These are phyloP conservation scores for Pseudophaeomoniella oleicola DNA, from an alignment of 2,329 filamentous ascomycete species.

Conservation along the genomic window DNA sequence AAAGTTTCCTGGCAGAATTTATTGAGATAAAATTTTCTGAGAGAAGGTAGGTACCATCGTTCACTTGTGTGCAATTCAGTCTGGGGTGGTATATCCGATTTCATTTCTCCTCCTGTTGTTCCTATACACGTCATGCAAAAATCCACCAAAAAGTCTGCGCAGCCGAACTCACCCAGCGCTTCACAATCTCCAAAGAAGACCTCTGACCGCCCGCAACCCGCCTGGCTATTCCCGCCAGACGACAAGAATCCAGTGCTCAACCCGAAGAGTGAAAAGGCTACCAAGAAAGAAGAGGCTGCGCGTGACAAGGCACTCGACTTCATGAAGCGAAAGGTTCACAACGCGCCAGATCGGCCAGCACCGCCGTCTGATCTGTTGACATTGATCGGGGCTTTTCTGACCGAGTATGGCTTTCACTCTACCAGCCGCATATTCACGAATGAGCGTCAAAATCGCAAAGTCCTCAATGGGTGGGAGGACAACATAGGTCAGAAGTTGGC, in stretches of 20 bases:
- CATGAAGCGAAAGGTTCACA: slow-evolving; percentile 6
- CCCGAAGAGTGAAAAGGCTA: slow-evolving; percentile 7
- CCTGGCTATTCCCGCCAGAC: slow-evolving; percentile 11
- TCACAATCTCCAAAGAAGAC: slow-evolving; percentile 11
- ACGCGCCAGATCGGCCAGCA: slow-evolving; percentile 12
- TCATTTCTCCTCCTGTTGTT: too few relatives aligned
- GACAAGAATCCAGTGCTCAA: slow-evolving; percentile 11
- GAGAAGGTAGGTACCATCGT: too few relatives aligned
- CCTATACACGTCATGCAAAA: too few relatives aligned
- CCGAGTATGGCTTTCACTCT: slow-evolving; percentile 47
- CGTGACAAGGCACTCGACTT: slow-evolving; percentile 8
- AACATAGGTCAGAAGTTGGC: slow-evolving; percentile 13
- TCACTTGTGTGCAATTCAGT: too few relatives aligned
- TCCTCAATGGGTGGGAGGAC: slow-evolving; percentile 30
- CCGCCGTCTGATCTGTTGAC: slow-evolving; percentile 50
- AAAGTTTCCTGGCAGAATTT: too few relatives aligned
- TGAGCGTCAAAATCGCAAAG: slow-evolving; percentile 35
- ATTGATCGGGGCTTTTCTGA: slow-evolving; percentile 52
- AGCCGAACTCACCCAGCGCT: too few relatives aligned
- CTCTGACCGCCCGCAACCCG: slow-evolving; percentile 10
- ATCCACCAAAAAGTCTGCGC: too few relatives aligned
- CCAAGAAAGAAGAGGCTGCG: slow-evolving; percentile 5
- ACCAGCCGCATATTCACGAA: slow-evolving; percentile 49
- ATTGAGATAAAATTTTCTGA: too few relatives aligned
- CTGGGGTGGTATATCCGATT: too few relatives aligned